Percentiles rank a stretch among this genome's conserved stretches.
These are phyloP conservation scores for Simplicillium aogashimaense DNA, from an alignment of 2,329 filamentous ascomycete species.

Conservation along the genomic window DNA sequence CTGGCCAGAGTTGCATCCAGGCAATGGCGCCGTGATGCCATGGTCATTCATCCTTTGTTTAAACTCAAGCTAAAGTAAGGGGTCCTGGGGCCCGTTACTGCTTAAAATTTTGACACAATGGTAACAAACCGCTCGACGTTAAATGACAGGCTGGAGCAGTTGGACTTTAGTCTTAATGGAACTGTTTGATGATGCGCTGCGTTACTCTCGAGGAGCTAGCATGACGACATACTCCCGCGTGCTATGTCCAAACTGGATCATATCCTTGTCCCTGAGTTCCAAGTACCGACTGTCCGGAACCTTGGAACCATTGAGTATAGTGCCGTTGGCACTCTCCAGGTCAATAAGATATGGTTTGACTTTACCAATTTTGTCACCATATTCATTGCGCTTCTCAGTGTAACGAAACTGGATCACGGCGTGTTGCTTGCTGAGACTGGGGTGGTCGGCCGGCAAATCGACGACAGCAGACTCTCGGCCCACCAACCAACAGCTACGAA, in stretches of 20 bases:
- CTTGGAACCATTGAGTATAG: conserved; percentile 65
- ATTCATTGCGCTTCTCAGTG: conserved; percentile 75
- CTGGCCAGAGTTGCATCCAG: too few relatives aligned
- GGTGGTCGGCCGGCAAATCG: conserved; percentile 78
- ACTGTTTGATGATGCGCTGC: too few relatives aligned
- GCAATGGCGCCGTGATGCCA: too few relatives aligned
- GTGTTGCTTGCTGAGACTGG: conserved; percentile 91
- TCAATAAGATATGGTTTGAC: conserved; percentile 89
- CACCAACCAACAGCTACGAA: conserved; percentile 81
- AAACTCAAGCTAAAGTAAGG: too few relatives aligned
- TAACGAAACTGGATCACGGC: conserved; percentile 90
- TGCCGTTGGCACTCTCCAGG: conserved; percentile 88
- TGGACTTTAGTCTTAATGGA: too few relatives aligned
- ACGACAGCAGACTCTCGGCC: conserved; percentile 73
- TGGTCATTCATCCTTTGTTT: too few relatives aligned
- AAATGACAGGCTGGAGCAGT: too few relatives aligned
- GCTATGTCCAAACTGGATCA: conserved; percentile 79
- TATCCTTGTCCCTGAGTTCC: conserved; percentile 80
- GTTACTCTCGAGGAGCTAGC: conserved; percentile 47
- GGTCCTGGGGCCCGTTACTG: too few relatives aligned
- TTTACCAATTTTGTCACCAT: conserved; percentile 68
- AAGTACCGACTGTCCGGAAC: conserved; percentile 71
- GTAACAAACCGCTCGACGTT: too few relatives aligned
- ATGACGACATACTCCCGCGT: conserved; percentile 94
- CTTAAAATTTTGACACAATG: too few relatives aligned